These are phyloP conservation scores for Lavandula angustifolia DNA, from an alignment of 257 asterid species.

Conservation along the genomic window DNA sequence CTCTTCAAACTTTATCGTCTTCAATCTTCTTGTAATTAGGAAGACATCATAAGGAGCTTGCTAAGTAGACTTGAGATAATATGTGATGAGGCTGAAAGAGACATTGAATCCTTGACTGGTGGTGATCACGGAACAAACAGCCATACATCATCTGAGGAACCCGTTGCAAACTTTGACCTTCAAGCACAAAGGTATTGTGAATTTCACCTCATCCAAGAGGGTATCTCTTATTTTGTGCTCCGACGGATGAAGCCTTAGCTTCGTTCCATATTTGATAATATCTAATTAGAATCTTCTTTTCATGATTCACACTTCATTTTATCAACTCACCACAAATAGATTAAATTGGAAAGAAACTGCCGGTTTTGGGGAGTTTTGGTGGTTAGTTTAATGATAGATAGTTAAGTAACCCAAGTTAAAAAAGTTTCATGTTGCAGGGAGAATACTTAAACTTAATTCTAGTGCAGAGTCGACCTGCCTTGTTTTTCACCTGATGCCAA, in stretches of 20 bases:
- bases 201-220: constrained; percentile 22
- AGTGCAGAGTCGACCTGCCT: not conserved
- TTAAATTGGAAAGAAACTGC: constrained; percentile 23
- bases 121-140: constrained; percentile 41
- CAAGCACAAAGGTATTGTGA: constrained; percentile 55
- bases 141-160: constrained; percentile 39
- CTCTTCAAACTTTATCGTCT: constrained; percentile 29
- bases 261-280: not conserved
- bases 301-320: constrained; percentile 12
- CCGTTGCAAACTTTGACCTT: constrained; percentile 52
- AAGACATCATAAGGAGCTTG: constrained; percentile 82
- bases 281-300: constrained; percentile 15
- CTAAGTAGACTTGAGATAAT: constrained; percentile 80
- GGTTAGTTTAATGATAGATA: not conserved
- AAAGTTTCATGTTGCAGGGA: not conserved
- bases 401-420: not conserved
- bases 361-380: not conserved
- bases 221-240: constrained; percentile 11
- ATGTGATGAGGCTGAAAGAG: constrained; percentile 78
- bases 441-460: not conserved
- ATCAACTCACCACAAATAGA: not conserved
- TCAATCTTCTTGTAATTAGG: constrained; percentile 50
- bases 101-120: constrained; percentile 41
- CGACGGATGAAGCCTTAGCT: constrained; percentile 13
- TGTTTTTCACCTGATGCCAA: not conserved